Base-by-base conservation (phyloP, 2,329 filamentous ascomycete genomes). In the Alternaria sp. region DNA sequence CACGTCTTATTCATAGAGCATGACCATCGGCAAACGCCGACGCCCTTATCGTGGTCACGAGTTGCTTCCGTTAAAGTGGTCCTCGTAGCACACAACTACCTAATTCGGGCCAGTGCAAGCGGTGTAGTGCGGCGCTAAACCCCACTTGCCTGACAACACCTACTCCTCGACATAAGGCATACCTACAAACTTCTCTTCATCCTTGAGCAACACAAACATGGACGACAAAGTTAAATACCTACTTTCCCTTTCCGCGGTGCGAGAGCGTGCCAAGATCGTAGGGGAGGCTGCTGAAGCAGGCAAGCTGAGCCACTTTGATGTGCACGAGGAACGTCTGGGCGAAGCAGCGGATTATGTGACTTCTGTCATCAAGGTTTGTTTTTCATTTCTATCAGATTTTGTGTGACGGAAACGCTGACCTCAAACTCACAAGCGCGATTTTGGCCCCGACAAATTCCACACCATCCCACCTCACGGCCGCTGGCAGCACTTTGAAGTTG, bases 291-390 rank as follows among this genome's bases (percentile, higher is more conserved):
- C 73, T 2, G 56, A 67, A 25, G 69, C 65, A 4, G 70, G 71
- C 14, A 70, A 91, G 66, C 85, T 97, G 64, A 87, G 87, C 65
- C 93, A 97, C 77, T 97, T 97, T 74, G 89, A 93, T 68, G 92
- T 97, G 46, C 93, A 97, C 78, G 88, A 94, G 84, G 81, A 82
- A 78, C 94, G 93, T 79, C 92, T 97, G 78, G 80, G 85, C 33
- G 91, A 93, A 65, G 94, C 94, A 3, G 92, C 94, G 11, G 87
- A 87, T 30, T 97, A 96, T 78, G 91, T 97, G 21, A 89, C 93
- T 21, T 89, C 90, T 49, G 93, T 97, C 67, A 97, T 97, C 83
- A 97, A 96, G 90, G 93, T 95, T 43, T 23, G 67, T 64, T 49
- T 46, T 37, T 1, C 5, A 21, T 6, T 18, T 12, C 11, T 20